A percentile compares a stretch with the other conserved stretches of the same genome.
These are phyloP conservation scores for Penicillium sp. DNA, from an alignment of 2,329 filamentous ascomycete species.

Conservation along the genomic window DNA sequence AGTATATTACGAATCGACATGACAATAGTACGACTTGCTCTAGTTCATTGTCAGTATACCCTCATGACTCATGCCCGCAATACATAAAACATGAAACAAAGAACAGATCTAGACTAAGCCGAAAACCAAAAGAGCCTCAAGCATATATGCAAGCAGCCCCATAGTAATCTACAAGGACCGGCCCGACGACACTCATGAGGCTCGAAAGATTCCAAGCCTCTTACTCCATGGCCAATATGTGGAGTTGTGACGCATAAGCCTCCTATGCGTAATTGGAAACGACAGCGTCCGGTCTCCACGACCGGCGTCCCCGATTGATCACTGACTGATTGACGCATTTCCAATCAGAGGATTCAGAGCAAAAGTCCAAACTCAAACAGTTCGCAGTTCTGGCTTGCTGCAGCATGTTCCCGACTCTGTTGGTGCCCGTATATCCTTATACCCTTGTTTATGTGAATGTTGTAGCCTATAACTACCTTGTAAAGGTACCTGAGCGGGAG, in stretches of 20 bases:
- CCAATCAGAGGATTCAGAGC: neutral
- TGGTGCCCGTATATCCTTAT: no score
- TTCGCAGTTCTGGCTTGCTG: neutral
- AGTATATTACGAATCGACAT: neutral
- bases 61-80: no score
- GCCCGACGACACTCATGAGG: neutral
- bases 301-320: slow-evolving; percentile 5
- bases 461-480: no score
- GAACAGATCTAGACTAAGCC: neutral
- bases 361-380: neutral
- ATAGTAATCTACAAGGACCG: neutral
- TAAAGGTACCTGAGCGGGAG: no score
- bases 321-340: neutral
- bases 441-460: no score
- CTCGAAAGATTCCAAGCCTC: neutral
- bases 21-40: neutral
- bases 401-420: neutral
- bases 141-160: neutral
- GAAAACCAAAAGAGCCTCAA: slow-evolving; percentile 3
- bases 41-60: neutral
- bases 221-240: no score
- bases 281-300: no score
- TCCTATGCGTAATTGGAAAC: no score
- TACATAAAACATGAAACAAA: no score
- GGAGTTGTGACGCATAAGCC: neutral